Base-by-base conservation (phyloP, 495 filamentous ascomycete species). In the Aspergillus leporis region DNA sequence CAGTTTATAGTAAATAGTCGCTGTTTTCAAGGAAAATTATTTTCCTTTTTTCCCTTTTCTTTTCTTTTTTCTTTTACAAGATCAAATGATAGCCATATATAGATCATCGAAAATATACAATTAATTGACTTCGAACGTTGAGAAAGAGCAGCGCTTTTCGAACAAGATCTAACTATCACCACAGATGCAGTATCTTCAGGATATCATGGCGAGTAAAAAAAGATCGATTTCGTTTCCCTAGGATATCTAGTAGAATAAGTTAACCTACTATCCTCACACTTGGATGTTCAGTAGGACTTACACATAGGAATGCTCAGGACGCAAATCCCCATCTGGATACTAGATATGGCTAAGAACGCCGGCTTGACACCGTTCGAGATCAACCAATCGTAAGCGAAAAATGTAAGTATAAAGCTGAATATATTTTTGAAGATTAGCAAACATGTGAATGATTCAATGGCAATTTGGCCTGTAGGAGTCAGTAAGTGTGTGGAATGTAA, bases 381-480 rank as follows among this genome's bases (percentile, higher is more conserved):
- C 10, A 97, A 73, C 93, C 93, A 97, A 30, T 91, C 73, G 62
- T 90, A 96, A 4, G 90, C 91, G 58, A 82, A 85, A 58, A 85
- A 93, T 0, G 93, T 96, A 36, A 97, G 75, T 6, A 83, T 88
- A 62, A 96, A 97, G 64, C 85, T 89, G 77, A 97, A 94, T 56
- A 97, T 79, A 62, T 96, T 97, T 73, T 92, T 97, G 81, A 97
- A 97, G 22, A 97, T 83, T 51, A 97, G 78, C 64, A 96, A 79
- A 74, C 89, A 90, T 0, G 92, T 97, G 70, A 97, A 96, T 4
- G 87, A 90, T 75, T 97, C 93, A 47, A 97, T 86, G 1, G 92
- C 85, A 53, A 97, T 87, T 55, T 91, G 85, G 10, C 87, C 89
- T 91, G 58, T 16, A 5, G 18, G 16, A 9, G 38, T 41, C 38